A percentile compares a stretch with the other conserved stretches of the same genome.
These are phyloP conservation scores for Apiospora malaysiana DNA, from an alignment of 2,329 filamentous ascomycete species.

Conservation along the genomic window DNA sequence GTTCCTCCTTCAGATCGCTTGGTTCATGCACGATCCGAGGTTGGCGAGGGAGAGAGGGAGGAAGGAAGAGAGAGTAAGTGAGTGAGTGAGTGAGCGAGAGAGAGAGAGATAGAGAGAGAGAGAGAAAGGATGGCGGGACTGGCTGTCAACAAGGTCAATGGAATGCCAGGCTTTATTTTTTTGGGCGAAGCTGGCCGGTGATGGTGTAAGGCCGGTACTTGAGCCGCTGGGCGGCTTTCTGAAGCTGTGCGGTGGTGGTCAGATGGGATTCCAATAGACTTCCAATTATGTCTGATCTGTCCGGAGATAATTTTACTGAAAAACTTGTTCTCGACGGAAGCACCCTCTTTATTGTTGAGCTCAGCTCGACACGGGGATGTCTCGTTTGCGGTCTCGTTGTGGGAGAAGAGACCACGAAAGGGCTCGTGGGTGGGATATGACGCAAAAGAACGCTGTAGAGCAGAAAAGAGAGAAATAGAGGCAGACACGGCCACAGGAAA, in stretches of 20 bases:
- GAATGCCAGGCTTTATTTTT: constrained; percentile 7
- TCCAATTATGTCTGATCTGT: constrained; percentile 12
- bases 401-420: neutral
- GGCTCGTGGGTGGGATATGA: constrained; percentile 7
- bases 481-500: neutral
- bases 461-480: neutral
- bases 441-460: neutral
- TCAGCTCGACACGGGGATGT: constrained; percentile 6
- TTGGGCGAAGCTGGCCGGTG: constrained; percentile 6
- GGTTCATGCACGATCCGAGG: neutral
- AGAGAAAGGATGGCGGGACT: neutral
- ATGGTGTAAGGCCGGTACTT: neutral
- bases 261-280: constrained; percentile 17
- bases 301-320: constrained; percentile 10
- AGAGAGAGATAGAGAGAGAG: no score
- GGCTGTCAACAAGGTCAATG: neutral
- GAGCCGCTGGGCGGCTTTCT: neutral
- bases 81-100: no score
- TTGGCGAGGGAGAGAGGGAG: neutral
- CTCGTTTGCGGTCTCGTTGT: constrained; percentile 14
- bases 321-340: neutral
- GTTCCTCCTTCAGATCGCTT: neutral
- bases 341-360: neutral
- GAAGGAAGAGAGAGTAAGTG: no score
- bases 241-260: neutral